phyloP scores from a whole-genome alignment of 768 basidiomycete genomes.

The Boletus rex-veris region DNA sequence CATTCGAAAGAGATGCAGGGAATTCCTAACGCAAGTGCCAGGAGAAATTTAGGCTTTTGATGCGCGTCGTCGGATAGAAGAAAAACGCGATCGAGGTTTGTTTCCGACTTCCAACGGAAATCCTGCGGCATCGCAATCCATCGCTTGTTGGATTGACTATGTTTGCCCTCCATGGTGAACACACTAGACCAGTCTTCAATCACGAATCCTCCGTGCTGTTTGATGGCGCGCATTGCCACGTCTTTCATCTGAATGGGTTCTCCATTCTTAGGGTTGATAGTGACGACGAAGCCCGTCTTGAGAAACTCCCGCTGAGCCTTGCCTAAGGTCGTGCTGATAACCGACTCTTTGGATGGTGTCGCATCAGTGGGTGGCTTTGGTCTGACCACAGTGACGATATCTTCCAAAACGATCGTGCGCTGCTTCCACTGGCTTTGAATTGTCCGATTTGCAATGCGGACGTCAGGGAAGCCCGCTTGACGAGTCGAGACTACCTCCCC shows the following conservation, averaged over 20 bases:
- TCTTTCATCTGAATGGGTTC: slow-evolving; percentile 42
- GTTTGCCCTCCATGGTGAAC: slow-evolving; percentile 53
- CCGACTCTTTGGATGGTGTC: slow-evolving; percentile 48
- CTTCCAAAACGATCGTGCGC: slow-evolving; percentile 41
- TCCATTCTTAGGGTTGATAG: slow-evolving; percentile 39
- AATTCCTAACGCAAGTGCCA: slow-evolving; percentile 81
- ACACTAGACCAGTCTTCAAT: slow-evolving; percentile 61
- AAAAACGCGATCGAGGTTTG: slow-evolving; percentile 49
- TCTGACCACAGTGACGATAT: slow-evolving; percentile 41
- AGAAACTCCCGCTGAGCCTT: slow-evolving; percentile 37
- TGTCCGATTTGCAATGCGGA: slow-evolving; percentile 52
- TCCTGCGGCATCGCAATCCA: slow-evolving; percentile 53
- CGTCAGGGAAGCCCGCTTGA: slow-evolving; percentile 34
- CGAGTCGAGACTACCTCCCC: slow-evolving; percentile 23
- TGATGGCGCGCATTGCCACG: slow-evolving; percentile 41
- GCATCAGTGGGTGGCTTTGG: slow-evolving; percentile 36
- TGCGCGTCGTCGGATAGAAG: slow-evolving; percentile 62
- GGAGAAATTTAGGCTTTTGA: slow-evolving; percentile 76
- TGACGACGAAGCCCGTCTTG: slow-evolving; percentile 59
- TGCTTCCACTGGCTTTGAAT: slow-evolving; percentile 52
- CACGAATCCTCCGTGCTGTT: slow-evolving; percentile 50
- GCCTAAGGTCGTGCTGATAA: slow-evolving; percentile 36
- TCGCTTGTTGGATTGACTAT: slow-evolving; percentile 40
- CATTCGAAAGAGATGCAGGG: slow-evolving; percentile 70
- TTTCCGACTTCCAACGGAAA: slow-evolving; percentile 40